phyloP scores from a whole-genome alignment of 371 early-diverging fungal species.

The Mucor plumbeus region DNA sequence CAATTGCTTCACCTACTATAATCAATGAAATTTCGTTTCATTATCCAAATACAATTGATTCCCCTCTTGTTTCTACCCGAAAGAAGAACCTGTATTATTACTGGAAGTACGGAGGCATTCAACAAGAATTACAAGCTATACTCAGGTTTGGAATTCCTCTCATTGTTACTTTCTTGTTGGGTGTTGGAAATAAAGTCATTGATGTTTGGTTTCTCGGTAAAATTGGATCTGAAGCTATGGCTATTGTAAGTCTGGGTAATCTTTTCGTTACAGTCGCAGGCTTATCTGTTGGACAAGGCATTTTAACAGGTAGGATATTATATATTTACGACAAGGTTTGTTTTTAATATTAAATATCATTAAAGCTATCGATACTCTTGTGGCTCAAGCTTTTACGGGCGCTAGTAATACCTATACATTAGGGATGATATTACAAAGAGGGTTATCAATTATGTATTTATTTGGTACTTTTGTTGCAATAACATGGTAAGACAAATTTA shows the following conservation, averaged over 20 bases:
- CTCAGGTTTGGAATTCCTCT: constrained; percentile 33
- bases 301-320: constrained; percentile 43
- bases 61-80: not conserved
- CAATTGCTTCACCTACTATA: not conserved
- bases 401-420: constrained; percentile 38
- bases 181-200: constrained; percentile 31
- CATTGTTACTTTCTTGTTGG: constrained; percentile 36
- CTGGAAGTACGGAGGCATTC: not conserved
- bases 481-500: constrained; percentile 30
- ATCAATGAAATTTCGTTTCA: constrained; percentile 3
- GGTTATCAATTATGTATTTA: constrained; percentile 35
- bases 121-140: constrained; percentile 3
- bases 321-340: not conserved
- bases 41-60: constrained; percentile 1
- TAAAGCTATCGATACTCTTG: constrained; percentile 50
- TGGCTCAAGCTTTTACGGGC: constrained; percentile 51
- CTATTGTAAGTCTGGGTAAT: constrained; percentile 39
- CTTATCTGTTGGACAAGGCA: constrained; percentile 42
- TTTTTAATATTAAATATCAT: not conserved
- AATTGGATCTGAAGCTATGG: constrained; percentile 35
- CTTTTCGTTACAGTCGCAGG: constrained; percentile 42
- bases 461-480: constrained; percentile 29
- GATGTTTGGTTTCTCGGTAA: constrained; percentile 48
- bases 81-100: not conserved
- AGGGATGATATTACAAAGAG: constrained; percentile 48